These are phyloP conservation scores for Tetragonia tetragonoides DNA, from an alignment of 148 eudicot species.

Conservation along the genomic window DNA sequence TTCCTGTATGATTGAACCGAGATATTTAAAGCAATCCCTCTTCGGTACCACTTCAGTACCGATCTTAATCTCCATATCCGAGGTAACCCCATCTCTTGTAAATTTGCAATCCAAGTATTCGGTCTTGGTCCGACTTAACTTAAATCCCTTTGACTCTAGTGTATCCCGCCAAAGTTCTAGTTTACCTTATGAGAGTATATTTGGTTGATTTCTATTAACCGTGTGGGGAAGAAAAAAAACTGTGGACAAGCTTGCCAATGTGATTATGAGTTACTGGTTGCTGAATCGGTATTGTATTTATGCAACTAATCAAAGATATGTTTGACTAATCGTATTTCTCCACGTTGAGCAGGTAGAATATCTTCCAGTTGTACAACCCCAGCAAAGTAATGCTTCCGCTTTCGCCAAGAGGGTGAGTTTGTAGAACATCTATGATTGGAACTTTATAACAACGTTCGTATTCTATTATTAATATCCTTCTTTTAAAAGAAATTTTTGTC, in stretches of 20 bases:
- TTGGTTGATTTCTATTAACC: neutral
- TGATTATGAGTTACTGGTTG: neutral
- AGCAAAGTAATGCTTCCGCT: slow-evolving; percentile 46
- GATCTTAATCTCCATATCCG: no score
- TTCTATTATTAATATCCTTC: no score
- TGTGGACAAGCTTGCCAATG: neutral
- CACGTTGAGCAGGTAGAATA: slow-evolving; percentile 65
- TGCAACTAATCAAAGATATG: neutral
- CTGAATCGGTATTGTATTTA: neutral
- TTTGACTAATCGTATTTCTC: neutral
- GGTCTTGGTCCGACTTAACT: no score
- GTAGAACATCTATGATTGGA: neutral
- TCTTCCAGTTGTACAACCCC: slow-evolving; percentile 69
- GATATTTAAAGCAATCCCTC: no score
- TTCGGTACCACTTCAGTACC: no score
- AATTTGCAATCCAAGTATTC: no score
- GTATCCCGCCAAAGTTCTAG: no score
- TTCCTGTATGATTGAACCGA: no score
- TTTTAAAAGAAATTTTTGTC: no score
- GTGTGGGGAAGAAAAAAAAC: neutral
- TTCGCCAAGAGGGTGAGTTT: slow-evolving; percentile 71
- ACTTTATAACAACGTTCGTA: neutral
- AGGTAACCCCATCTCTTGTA: no score
- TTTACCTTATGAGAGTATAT: no score
- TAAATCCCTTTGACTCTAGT: no score